Evolutionary conservation across 2,329 filamentous ascomycete genomes (phyloP).

Genomic region (Calonectria hongkongensis): DNA sequence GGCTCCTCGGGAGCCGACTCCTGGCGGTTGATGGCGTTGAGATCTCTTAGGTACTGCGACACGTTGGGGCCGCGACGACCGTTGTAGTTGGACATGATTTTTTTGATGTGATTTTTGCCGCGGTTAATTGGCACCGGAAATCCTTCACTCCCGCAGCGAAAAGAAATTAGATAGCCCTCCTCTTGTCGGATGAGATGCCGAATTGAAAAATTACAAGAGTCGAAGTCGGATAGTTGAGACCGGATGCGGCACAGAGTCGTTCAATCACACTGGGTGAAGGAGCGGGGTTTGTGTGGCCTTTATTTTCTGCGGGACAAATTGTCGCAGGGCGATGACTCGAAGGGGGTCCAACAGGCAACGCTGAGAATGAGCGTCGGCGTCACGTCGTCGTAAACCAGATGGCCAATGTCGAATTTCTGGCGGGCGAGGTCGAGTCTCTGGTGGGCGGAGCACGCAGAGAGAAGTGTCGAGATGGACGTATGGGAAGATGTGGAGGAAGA

Average conservation of each 20-base stretch:
- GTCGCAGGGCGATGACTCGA: slow-evolving; percentile 37
- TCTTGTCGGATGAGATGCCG: slow-evolving; percentile 29
- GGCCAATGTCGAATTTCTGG: slow-evolving; percentile 36
- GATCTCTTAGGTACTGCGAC: slow-evolving; percentile 89
- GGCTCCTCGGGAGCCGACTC: slow-evolving; percentile 72
- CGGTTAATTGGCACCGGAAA: slow-evolving; percentile 13
- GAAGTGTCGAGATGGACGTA: slow-evolving; percentile 43
- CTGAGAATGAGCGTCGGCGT: slow-evolving; percentile 18
- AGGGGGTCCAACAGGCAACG: slow-evolving; percentile 42
- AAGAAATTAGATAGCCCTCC: slow-evolving; percentile 34
- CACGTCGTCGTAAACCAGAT: slow-evolving; percentile 27
- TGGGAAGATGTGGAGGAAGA: slow-evolving; percentile 54
- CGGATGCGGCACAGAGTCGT: slow-evolving; percentile 31
- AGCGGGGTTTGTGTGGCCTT: slow-evolving; percentile 53
- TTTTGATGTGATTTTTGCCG: slow-evolving; percentile 14
- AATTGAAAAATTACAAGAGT: slow-evolving; percentile 16
- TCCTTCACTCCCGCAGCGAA: slow-evolving; percentile 19
- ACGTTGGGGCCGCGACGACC: slow-evolving; percentile 89
- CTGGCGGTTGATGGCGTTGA: slow-evolving; percentile 84
- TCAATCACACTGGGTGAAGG: slow-evolving; percentile 37
- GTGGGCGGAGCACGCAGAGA: slow-evolving; percentile 27
- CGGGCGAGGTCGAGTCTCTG: slow-evolving; percentile 35
- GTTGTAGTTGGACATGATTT: slow-evolving; percentile 80
- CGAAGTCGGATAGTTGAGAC: slow-evolving; percentile 39
- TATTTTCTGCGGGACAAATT: slow-evolving; percentile 48